Base-by-base conservation (phyloP, 441 rosid genomes). In the Pelargonium citronellum region DNA sequence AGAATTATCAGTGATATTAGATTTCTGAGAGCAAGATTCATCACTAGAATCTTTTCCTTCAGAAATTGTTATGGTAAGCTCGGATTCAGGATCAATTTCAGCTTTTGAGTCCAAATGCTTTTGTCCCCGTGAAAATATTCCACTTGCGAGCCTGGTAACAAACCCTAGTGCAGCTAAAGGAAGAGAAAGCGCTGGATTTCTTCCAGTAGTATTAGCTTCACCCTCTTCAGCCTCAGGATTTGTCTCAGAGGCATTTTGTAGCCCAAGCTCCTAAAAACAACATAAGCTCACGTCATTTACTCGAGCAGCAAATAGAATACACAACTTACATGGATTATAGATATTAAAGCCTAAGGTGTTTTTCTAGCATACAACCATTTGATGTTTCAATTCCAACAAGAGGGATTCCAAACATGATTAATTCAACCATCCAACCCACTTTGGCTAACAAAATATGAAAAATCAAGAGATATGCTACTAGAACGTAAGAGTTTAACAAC, bases 131-230 rank as follows among this genome's bases (percentile, higher is more conserved):
- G 93, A 88, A 80, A 95, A 89, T 60, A 95, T 84, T 81, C 95
- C 98, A 68, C 85, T 77, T 12, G 99, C 98, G 64, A 95, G 67
- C 79, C 95, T 85, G 70, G 92, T 81, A 68, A 92, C 86, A 83
- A 90, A 90, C 76, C 81, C 99, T 73, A 90, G 77, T 19, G 99
- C 99, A 77, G 98, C 96, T 77, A 85, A 83, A 67, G 99, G 95
- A 74, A 95, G 85, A 83, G 96, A 83, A 63, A 92, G 79, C 58
- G 95, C 93, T 34, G 89, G 75, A 75, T 82, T 92, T 74, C 83
- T 86, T 73, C 88, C 96, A 66, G 86, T 77, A 70, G 76, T 83
- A 67, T 73, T 80, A 68, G 87, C 91, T 5, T 70, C 67, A 64
- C 66, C 75, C 51, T 66, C 87, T 62, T 83, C 92, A 20, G 73